phyloP scores from a whole-genome alignment of 768 basidiomycete genomes.

The Tylopilus rubrobrunneus region DNA sequence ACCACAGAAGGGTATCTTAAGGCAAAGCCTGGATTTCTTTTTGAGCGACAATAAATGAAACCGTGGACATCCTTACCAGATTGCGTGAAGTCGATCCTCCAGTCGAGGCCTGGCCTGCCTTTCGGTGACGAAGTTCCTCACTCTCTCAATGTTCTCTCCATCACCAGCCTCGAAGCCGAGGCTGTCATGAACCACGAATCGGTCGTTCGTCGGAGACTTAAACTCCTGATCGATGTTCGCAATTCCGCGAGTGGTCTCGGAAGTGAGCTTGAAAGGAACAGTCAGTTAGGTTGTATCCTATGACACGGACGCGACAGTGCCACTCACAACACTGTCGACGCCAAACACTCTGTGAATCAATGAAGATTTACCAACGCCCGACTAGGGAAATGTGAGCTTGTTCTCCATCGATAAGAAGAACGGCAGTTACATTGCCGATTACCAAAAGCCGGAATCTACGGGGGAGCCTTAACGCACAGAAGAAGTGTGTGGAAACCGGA shows the following conservation, averaged over 20 bases:
- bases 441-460: conserved; percentile 14
- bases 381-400: conserved; percentile 4
- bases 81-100: conserved; percentile 11
- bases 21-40: conserved; percentile 9
- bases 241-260: background rate
- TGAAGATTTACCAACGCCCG: conserved; percentile 14
- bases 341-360: conserved; percentile 11
- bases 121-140: conserved; percentile 1
- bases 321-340: conserved; percentile 8
- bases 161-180: conserved; percentile 17
- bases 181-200: conserved; percentile 17
- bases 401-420: background rate
- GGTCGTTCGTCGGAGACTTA: conserved; percentile 7
- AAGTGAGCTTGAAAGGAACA: background rate
- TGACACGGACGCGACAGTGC: background rate
- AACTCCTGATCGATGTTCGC: conserved; percentile 15
- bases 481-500: background rate
- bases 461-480: background rate
- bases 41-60: background rate
- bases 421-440: conserved; percentile 12
- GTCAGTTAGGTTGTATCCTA: background rate
- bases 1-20: conserved; percentile 11
- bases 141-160: background rate
- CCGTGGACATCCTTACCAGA: conserved; percentile 4
- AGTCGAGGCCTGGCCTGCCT: conserved; percentile 1